phyloP scores from a whole-genome alignment of 1,284 basidiomycete species.

The Agaricales sp. region DNA sequence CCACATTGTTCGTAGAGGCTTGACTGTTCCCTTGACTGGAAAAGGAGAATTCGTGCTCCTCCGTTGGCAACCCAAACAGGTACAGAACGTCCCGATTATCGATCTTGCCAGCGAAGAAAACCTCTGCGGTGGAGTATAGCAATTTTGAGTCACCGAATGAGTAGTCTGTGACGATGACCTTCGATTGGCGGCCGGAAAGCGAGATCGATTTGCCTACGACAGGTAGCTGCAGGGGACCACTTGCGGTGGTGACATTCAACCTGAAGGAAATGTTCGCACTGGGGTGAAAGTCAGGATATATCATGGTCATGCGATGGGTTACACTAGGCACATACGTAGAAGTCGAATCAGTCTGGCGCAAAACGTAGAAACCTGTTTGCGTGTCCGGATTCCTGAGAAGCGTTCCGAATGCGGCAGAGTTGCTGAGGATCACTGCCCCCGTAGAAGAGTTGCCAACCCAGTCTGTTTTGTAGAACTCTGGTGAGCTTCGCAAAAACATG shows the following conservation, averaged over 20 bases:
- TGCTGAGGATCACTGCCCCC: slow-evolving; percentile 36
- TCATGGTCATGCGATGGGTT: background rate
- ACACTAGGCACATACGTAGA: slow-evolving; percentile 39
- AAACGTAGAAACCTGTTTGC: slow-evolving; percentile 56
- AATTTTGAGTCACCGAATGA: slow-evolving; percentile 42
- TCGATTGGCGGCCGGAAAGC: slow-evolving; percentile 58
- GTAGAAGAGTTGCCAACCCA: slow-evolving; percentile 54
- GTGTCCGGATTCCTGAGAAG: slow-evolving; percentile 60
- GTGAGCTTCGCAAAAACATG: slow-evolving; percentile 65
- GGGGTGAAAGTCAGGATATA: slow-evolving; percentile 20
- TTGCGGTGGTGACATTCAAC: slow-evolving; percentile 43
- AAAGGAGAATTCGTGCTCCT: background rate
- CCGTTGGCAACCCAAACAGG: slow-evolving; percentile 36
- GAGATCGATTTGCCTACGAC: slow-evolving; percentile 43
- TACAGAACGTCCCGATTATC: slow-evolving; percentile 59
- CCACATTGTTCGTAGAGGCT: background rate
- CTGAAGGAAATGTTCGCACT: slow-evolving; percentile 43
- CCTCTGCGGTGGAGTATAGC: slow-evolving; percentile 56
- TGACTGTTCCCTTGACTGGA: background rate
- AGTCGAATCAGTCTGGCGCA: slow-evolving; percentile 54
- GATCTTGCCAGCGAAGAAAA: slow-evolving; percentile 59
- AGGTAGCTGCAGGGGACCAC: slow-evolving; percentile 24
- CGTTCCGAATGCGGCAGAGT: slow-evolving; percentile 46
- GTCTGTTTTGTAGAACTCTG: slow-evolving; percentile 68
- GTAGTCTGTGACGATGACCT: slow-evolving; percentile 60